Conservation (phyloP, 2,329 filamentous ascomycete genomes). For the Xylariales sp. region DNA sequence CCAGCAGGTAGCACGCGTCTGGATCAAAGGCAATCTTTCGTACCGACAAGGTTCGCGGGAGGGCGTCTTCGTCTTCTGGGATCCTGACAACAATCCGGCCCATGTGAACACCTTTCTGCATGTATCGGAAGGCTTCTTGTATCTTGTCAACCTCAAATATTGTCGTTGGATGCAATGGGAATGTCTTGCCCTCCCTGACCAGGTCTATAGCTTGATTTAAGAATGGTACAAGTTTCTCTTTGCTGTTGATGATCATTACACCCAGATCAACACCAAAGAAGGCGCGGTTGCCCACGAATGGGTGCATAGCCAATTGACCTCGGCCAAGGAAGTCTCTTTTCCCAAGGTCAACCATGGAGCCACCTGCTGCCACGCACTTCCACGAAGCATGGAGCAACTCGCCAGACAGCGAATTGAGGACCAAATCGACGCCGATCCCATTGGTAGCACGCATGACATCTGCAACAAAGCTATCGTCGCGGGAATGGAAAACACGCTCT, state of each 20-base stretch:
- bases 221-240: background rate
- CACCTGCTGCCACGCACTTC: constrained; percentile 23
- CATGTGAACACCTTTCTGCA: constrained; percentile 27
- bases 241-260: background rate
- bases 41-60: background rate
- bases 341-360: constrained; percentile 24
- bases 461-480: constrained; percentile 15
- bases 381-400: constrained; percentile 17
- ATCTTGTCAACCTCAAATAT: constrained; percentile 12
- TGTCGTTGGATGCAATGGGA: constrained; percentile 17
- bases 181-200: constrained; percentile 8
- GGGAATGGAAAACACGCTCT: constrained; percentile 18
- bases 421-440: background rate
- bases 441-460: constrained; percentile 13
- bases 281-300: constrained; percentile 18
- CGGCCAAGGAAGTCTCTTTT: constrained; percentile 22
- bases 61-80: background rate
- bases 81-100: constrained; percentile 26
- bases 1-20: constrained; percentile 3
- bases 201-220: constrained; percentile 8
- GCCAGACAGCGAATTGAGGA: constrained; percentile 5
- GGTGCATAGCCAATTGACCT: constrained; percentile 25
- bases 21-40: background rate
- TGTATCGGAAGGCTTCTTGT: constrained; percentile 24
- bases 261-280: constrained; percentile 3